Evolutionary conservation across 495 filamentous ascomycete genomes (phyloP), one percentile per base, ranked within the genome.

Genomic region (Tuber microsphaerosporum): DNA sequence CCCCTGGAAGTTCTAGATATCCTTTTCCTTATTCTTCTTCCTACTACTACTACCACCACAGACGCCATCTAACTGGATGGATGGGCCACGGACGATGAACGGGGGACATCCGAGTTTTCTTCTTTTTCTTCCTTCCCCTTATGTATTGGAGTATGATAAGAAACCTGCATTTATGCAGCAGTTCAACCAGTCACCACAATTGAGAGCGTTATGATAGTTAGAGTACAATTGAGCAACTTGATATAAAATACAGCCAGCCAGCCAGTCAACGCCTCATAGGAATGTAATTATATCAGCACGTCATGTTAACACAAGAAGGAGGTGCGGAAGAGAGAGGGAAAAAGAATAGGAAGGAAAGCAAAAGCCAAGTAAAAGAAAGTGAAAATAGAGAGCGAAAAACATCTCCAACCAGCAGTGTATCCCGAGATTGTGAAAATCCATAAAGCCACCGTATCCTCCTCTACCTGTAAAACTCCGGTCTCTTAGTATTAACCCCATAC

Each of bases 381-480:
- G 56, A 65, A 34, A 65, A 65, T 5, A 65, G 34, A 34, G 56
- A 65, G 56, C 26, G 56, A 65, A 34, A 65, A 31, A 3, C 56
- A 65, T 34, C 17, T 65, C 56, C 12, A 65, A 6, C 5, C 14
- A 65, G 31, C 26, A 34, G 26, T 34, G 26, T 34, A 65, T 65
- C 14, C 56, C 4, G 14, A 65, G 56, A n/a, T 34, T 34, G 20
- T 26, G 71, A 43, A 46, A 22, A 34, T 22, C 7, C 71, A 48
- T 72, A 20, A 26, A 65, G 4, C 22, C 56, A 61, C 26, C 20
- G 5, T 2, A 72, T 71, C n/a, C 43, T 45, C 42, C 72, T 71
- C 89, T 85, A 97, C 80, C 94, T 89, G 85, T 99, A 99, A 82
- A 97, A 99, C 85, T 99, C 95, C 76, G 94, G 94, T 75, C 95